Base-by-base conservation (phyloP, 495 filamentous ascomycete genomes). In the Penicillium manginii region DNA sequence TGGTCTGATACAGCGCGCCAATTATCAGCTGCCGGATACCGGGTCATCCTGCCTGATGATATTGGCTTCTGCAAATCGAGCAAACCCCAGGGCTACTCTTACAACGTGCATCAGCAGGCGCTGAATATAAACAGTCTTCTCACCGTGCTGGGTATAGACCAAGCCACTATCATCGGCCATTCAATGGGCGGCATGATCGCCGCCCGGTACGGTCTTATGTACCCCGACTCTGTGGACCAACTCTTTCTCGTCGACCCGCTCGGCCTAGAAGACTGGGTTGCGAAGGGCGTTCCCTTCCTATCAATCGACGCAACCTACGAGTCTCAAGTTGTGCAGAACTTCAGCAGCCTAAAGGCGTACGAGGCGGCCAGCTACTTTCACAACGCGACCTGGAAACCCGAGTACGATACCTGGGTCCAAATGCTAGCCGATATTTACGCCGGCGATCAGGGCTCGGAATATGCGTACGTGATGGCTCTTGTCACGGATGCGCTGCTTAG, bases 61-160 rank as follows among this genome's bases (percentile, higher is more conserved):
- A 62, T 62, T 35, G 60, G 60, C 26, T 62, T 62, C 17, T 62
- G 60, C 60, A 62, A 62, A 17, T 62, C 60, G 22, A 62, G 60
- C 50, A 62, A 62, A 17, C 60, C 60, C n/a, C 60, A 59, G 42
- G 60, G 60, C 17, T 62, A 62, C 29, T 47, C 60, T 21, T 62
- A 62, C 45, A 62, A 62, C 21, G 46, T 59, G 1, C 43, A 62
- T 2, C 60, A 62, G 37, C 60, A 62, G 21, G 60, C 60, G 1
- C 21, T 35, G 51, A 62, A 62, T 26, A 59, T 62, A 37, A 52
- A 62, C 33, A 59, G 60, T 12, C 55, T 62, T 4, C 60, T 62
- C 19, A 59, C 50, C 14, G 55, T 39, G 18, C 55, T 62, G 3
- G 55, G 43, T 6, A 59, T 62, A 15, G 50, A 62, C 1, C n/a